Percentiles rank a stretch among this genome's conserved stretches.
These are phyloP conservation scores for Serendipita sp. DNA, from an alignment of 1,284 basidiomycete species.

Conservation along the genomic window DNA sequence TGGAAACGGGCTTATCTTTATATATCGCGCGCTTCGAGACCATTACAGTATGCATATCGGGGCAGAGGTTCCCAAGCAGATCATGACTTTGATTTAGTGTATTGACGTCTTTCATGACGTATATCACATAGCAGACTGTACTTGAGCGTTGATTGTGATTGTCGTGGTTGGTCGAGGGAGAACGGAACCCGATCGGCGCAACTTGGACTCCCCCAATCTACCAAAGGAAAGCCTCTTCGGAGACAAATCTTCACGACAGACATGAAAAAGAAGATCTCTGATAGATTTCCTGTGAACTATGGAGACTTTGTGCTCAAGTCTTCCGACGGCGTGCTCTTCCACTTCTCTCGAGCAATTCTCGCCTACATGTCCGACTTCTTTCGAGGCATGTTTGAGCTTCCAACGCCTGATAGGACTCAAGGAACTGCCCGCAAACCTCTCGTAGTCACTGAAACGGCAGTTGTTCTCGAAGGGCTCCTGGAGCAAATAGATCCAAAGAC, in stretches of 20 bases:
- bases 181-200: no score
- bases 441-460: background rate
- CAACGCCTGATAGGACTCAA: background rate
- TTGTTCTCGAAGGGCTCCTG: background rate
- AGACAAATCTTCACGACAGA: no score
- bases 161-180: no score
- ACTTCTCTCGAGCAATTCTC: background rate
- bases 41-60: no score
- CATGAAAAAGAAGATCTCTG: background rate
- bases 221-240: no score
- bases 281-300: background rate
- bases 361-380: background rate
- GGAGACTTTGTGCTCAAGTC: constrained; percentile 1
- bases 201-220: no score
- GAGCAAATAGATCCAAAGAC: background rate
- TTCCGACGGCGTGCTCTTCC: background rate
- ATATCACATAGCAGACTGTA: no score
- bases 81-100: no score
- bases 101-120: no score
- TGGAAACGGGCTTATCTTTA: constrained; percentile 66
- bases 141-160: no score
- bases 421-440: background rate
- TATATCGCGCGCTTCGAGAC: constrained; percentile 49
- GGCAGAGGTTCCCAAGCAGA: no score
- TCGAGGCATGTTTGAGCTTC: constrained; percentile 1